Evolutionary conservation across 768 basidiomycete genomes (phyloP).

Genomic region (Auricularia sp.): DNA sequence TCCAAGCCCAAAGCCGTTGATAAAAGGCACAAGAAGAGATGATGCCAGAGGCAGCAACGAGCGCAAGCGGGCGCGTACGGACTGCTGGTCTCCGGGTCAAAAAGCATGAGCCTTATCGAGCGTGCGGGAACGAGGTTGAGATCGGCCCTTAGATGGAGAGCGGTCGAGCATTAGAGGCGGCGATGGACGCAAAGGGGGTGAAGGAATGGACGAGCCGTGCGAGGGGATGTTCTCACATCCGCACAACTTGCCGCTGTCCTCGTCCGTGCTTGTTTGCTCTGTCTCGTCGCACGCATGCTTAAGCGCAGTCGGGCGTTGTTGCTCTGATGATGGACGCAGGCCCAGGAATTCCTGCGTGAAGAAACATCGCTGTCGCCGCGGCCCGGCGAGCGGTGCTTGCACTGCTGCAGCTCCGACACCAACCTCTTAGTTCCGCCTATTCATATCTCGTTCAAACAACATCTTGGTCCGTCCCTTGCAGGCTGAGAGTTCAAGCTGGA

Average conservation of each 20-base stretch:
- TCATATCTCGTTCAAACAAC: too few relatives aligned
- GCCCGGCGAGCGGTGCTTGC: too few relatives aligned
- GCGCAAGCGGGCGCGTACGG: constrained; percentile 55
- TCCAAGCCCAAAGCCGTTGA: constrained; percentile 91
- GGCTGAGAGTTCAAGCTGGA: too few relatives aligned
- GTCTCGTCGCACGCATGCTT: not conserved
- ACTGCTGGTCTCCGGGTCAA: constrained; percentile 54
- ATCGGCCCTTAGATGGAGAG: too few relatives aligned
- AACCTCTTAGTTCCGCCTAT: too few relatives aligned
- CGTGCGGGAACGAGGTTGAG: too few relatives aligned
- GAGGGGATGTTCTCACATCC: constrained; percentile 51
- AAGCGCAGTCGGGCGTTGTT: not conserved
- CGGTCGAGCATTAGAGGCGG: constrained; percentile 4
- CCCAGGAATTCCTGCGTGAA: not conserved
- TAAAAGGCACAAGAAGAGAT: constrained; percentile 76
- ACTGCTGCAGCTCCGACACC: too few relatives aligned
- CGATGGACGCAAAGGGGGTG: constrained; percentile 47
- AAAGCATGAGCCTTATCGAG: constrained; percentile 38
- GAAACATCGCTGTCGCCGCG: too few relatives aligned
- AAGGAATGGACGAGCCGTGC: constrained; percentile 57
- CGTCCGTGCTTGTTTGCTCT: not conserved
- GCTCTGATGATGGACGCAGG: not conserved
- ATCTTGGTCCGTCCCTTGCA: too few relatives aligned
- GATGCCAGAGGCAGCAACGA: constrained; percentile 67
- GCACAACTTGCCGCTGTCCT: not conserved